Base-by-base conservation (phyloP, 352 stramenopile species). In the Phytophthora fragariaefolia region DNA sequence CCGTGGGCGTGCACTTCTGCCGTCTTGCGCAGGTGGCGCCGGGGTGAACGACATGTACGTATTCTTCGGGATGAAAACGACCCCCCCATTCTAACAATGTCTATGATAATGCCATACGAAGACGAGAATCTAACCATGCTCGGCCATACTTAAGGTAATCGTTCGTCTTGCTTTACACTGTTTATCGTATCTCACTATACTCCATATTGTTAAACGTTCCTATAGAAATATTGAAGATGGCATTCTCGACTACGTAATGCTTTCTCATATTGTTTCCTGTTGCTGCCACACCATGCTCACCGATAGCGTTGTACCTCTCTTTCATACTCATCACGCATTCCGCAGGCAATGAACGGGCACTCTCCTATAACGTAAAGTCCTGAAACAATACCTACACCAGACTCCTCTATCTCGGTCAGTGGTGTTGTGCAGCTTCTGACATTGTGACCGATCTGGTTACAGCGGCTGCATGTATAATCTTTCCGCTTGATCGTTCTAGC, bases 1-100 rank as follows among this genome's bases (percentile, higher is more conserved):
- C 66, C 2, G 67, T 74, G 56, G 61, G 61, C 12, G 67, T 71
- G 23, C 60, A 74, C 46, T 74, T 71, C 56, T 71, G 67, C 7
- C 55, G 67, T 28, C 17, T 72, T 26, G 57, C 62, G 15, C 72
- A 76, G 17, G 63, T 73, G 20, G 22, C n/a, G n/a, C 63, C 68
- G 18, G 68, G 64, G 63, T n/a, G n/a, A 42, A 42, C 34, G 34
- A 17, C 34, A 42, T 15, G 34, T 42, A 42, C 12, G 34, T 42
- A 15, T 17, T 18, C 12, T 42, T 42, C 34, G 10, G 34, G 18
- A 42, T 42, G 34, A 18, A 42, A 42, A 42, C 34, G 9, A 42
- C 34, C 5, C 12, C 34, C 34, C 34, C 34, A 42, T 10, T 17
- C 34, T 42, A 42, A 42, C 34, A 42, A 42, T 17, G 6, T 6